Percentiles rank a stretch among this genome's conserved stretches.
Conservation (phyloP, 163 green algal species). For the Prototheca wickerhamii region DNA sequence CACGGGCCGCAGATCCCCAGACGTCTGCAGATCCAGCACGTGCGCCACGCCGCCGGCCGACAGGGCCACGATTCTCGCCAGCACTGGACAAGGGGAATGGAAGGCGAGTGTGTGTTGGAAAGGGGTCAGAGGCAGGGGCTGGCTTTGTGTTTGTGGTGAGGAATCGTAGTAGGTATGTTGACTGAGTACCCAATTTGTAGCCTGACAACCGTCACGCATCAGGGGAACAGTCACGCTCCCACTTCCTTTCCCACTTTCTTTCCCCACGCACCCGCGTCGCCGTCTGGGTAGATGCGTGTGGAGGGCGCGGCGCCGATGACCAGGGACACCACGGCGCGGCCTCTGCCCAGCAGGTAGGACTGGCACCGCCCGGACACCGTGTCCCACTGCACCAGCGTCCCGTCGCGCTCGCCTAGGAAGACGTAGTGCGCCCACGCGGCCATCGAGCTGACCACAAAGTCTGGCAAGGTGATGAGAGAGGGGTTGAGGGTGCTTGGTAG, state of each 20-base stretch:
- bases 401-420: slow-evolving; percentile 60
- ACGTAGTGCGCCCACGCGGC: slow-evolving; percentile 46
- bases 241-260: no score
- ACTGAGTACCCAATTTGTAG: no score
- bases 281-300: no score
- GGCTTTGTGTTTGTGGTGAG: no score
- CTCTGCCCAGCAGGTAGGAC: not conserved
- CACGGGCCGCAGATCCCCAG: not conserved
- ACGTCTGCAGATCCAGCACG: not conserved
- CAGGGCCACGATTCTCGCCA: not conserved
- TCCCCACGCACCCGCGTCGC: no score
- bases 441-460: slow-evolving; percentile 45
- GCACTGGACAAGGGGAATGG: not conserved
- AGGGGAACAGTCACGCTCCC: no score
- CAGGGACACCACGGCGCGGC: no score
- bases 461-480: slow-evolving; percentile 3
- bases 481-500: not conserved
- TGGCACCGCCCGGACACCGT: slow-evolving; percentile 22
- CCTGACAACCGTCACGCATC: no score
- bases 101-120: no score
- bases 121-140: no score
- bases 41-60: not conserved
- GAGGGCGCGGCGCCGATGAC: no score
- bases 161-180: no score
- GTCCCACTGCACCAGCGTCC: slow-evolving; percentile 44